Conservation (phyloP, 2,329 filamentous ascomycete species). For the Ilyonectria robusta region DNA sequence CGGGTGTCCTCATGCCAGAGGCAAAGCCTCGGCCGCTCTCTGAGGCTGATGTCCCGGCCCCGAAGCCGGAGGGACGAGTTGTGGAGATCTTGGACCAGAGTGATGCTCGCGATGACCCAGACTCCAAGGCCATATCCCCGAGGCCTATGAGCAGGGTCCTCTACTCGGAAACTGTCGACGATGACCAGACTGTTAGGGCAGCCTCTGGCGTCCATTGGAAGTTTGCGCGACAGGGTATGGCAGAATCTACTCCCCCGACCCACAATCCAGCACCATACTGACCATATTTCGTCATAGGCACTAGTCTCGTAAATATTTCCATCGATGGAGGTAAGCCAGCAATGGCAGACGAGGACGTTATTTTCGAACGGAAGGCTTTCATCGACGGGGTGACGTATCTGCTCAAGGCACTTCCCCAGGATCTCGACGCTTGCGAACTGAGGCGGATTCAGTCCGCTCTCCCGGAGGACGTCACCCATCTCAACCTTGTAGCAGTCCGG, state of each 20-base stretch:
- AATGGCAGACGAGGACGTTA: conserved; percentile 40
- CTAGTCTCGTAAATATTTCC: conserved; percentile 48
- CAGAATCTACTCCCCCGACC: neutral
- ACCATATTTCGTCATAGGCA: conserved; percentile 35
- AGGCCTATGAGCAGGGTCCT: conserved; percentile 46
- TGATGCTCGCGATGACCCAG: conserved; percentile 8
- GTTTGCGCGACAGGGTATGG: conserved; percentile 52
- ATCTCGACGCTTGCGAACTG: conserved; percentile 69
- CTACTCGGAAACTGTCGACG: conserved; percentile 42
- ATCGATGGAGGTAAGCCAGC: conserved; percentile 46
- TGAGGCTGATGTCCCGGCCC: conserved; percentile 35
- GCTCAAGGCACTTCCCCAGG: conserved; percentile 71
- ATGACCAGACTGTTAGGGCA: conserved; percentile 43
- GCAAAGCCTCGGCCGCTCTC: conserved; percentile 39
- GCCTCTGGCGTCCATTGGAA: conserved; percentile 52
- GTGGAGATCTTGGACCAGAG: conserved; percentile 34
- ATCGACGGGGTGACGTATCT: conserved; percentile 75
- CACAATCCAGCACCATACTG: neutral
- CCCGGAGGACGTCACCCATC: conserved; percentile 38
- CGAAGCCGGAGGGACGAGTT: conserved; percentile 30
- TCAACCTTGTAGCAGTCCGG: conserved; percentile 6
- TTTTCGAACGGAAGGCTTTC: conserved; percentile 71
- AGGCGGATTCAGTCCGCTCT: conserved; percentile 51
- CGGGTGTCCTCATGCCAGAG: conserved; percentile 30
- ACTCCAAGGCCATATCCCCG: conserved; percentile 22